Conservation (phyloP, 306 rosid species). For the Castanea crenata region DNA sequence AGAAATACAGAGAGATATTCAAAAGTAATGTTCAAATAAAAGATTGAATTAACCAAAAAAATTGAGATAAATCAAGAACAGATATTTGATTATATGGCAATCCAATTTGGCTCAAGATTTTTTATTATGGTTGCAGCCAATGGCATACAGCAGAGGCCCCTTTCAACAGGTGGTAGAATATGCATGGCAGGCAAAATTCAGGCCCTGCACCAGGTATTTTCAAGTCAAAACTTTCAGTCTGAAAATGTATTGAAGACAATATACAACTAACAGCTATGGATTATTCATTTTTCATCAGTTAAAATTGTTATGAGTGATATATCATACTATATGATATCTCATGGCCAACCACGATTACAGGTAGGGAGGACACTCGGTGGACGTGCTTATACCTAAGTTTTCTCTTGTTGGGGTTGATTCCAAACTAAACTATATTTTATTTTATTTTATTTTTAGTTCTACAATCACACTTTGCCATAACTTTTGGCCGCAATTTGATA, state of each 20-base stretch:
- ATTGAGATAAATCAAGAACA: neutral
- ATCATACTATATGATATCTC: neutral
- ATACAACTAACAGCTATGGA: neutral
- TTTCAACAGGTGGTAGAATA: neutral
- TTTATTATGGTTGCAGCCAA: neutral
- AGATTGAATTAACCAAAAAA: too few relatives aligned
- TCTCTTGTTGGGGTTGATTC: too few relatives aligned
- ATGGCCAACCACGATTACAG: neutral
- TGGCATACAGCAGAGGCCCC: neutral
- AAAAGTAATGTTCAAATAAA: too few relatives aligned
- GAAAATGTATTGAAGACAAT: neutral
- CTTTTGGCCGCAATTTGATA: too few relatives aligned
- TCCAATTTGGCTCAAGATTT: neutral
- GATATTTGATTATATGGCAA: neutral
- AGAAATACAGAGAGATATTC: too few relatives aligned
- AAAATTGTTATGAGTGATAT: neutral
- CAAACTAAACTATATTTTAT: too few relatives aligned
- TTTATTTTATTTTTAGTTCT: too few relatives aligned
- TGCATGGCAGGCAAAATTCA: neutral
- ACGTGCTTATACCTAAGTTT: too few relatives aligned
- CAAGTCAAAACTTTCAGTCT: neutral
- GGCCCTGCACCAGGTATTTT: neutral
- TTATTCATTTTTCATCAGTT: neutral
- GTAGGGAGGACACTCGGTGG: neutral
- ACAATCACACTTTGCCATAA: too few relatives aligned